Conservation (phyloP, 2,329 filamentous ascomycete genomes). For the Incumbomyces delicatus region DNA sequence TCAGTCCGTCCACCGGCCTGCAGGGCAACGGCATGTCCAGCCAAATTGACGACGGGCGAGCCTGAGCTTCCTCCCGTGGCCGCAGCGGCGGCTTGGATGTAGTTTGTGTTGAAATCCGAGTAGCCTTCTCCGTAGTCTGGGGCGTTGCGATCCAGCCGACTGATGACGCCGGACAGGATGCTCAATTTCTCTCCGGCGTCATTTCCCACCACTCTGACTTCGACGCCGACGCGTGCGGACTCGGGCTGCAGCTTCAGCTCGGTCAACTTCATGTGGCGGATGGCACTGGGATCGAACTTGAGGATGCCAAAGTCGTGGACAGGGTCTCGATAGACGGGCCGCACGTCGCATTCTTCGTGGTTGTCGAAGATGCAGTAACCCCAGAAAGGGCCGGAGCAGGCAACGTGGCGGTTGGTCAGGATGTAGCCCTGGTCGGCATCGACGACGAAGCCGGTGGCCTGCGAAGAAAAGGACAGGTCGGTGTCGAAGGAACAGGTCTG, state of each 20-base stretch:
- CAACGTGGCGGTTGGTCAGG: conserved; percentile 83
- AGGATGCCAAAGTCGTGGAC: conserved; percentile 98
- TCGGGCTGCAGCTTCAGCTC: conserved; percentile 75
- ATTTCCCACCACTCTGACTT: conserved; percentile 96
- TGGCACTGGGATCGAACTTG: conserved; percentile 86
- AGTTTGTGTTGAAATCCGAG: conserved; percentile 92
- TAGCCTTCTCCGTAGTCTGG: conserved; percentile 97
- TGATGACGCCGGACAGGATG: conserved; percentile 95
- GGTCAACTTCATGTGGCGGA: conserved; percentile 91
- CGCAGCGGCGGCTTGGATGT: conserved; percentile 95
- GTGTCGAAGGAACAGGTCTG: conserved; percentile 97
- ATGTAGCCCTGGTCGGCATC: conserved; percentile 89
- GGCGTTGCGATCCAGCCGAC: conserved; percentile 87
- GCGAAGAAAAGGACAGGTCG: conserved; percentile 84
- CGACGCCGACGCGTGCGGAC: conserved; percentile 74
- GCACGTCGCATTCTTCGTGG: conserved; percentile 89
- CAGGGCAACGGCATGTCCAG: conserved; percentile 81
- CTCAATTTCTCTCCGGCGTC: conserved; percentile 97
- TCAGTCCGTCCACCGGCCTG: conserved; percentile 91
- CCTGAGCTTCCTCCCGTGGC: conserved; percentile 97
- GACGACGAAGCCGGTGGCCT: conserved; percentile 95
- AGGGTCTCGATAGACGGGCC: conserved; percentile 93
- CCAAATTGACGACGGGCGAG: conserved; percentile 91
- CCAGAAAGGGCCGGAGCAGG: conserved; percentile 92
- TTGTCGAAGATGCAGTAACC: conserved; percentile 98